Conservation (phyloP, 2,329 filamentous ascomycete species). For the Onygena corvina region DNA sequence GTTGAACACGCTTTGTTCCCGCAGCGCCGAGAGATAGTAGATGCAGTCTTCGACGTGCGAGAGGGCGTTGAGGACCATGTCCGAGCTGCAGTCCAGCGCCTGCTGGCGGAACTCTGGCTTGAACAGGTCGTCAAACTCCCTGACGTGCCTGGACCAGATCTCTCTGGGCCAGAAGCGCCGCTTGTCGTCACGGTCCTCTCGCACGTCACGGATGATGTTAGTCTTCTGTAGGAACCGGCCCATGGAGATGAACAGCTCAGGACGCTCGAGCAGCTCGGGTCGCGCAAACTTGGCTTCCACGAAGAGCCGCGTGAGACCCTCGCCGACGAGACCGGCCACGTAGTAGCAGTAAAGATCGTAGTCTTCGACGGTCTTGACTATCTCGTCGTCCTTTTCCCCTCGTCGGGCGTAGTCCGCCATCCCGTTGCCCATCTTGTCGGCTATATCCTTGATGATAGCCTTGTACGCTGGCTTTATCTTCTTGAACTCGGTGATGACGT, state of each 20-base stretch:
- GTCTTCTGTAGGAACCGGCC: slow-evolving; percentile 95
- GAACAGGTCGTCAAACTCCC: slow-evolving; percentile 81
- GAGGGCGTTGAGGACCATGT: slow-evolving; percentile 87
- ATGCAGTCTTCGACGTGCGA: slow-evolving; percentile 81
- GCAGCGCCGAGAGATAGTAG: slow-evolving; percentile 92
- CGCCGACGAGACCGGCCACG: slow-evolving; percentile 94
- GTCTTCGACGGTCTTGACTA: slow-evolving; percentile 70
- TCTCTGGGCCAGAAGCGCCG: slow-evolving; percentile 90
- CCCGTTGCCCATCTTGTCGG: slow-evolving; percentile 88
- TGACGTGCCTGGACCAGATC: slow-evolving; percentile 93
- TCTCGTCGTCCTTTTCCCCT: slow-evolving; percentile 64
- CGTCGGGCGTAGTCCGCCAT: slow-evolving; percentile 94
- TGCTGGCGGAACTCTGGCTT: slow-evolving; percentile 63
- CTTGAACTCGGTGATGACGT: slow-evolving; percentile 74
- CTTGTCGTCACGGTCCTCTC: slow-evolving; percentile 77
- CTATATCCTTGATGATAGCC: slow-evolving; percentile 83
- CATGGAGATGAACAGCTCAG: slow-evolving; percentile 85
- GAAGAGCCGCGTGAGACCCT: slow-evolving; percentile 81
- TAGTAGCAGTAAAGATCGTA: slow-evolving; percentile 98
- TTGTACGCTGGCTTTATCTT: slow-evolving; percentile 75
- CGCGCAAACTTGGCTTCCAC: slow-evolving; percentile 80
- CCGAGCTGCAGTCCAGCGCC: slow-evolving; percentile 74
- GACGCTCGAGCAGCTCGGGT: slow-evolving; percentile 63
- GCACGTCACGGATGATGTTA: slow-evolving; percentile 94
- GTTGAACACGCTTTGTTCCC: slow-evolving; percentile 97